Evolutionary conservation across 2,329 filamentous ascomycete species (phyloP).

Genomic region (Phyllosticta citriasiana): DNA sequence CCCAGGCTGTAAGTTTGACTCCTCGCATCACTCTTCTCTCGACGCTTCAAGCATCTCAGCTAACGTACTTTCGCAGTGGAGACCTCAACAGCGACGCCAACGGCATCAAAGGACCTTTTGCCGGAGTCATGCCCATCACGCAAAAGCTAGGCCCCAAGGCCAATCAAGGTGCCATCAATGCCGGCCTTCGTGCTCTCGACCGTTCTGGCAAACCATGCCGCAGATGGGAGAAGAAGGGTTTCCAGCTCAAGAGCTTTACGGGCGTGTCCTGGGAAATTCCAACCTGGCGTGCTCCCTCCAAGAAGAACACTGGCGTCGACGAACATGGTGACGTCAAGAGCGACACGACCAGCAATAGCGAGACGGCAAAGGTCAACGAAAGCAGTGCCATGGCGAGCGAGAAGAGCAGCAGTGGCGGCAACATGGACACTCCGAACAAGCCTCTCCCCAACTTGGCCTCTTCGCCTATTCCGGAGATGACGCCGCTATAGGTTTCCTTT

Average conservation of each 20-base stretch:
- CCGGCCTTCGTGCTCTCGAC: conserved; percentile 86
- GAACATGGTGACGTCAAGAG: conserved; percentile 52
- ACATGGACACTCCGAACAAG: conserved; percentile 23
- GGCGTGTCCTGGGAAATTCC: conserved; percentile 73
- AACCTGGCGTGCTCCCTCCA: conserved; percentile 71
- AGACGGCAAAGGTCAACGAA: conserved; percentile 47
- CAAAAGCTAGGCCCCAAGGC: conserved; percentile 94
- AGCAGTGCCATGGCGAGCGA: conserved; percentile 51
- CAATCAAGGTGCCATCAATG: conserved; percentile 95
- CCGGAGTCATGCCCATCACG: conserved; percentile 29
- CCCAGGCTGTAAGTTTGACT: conserved; percentile 68
- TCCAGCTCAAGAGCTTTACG: conserved; percentile 86
- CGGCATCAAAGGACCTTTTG: conserved; percentile 28
- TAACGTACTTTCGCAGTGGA: conserved; percentile 29
- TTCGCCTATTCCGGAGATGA: conserved; percentile 7
- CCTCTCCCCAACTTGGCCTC: conserved; percentile 1
- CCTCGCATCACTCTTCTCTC: not conserved
- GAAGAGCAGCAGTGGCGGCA: conserved; percentile 46
- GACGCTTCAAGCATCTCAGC: conserved; percentile 19
- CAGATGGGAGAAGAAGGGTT: conserved; percentile 76
- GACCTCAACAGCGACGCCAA: conserved; percentile 37
- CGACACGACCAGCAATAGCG: conserved; percentile 45
- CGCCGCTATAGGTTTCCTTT: conserved; percentile 2
- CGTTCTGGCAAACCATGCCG: conserved; percentile 85
- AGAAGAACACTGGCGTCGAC: conserved; percentile 30